Evolutionary conservation across 2,329 filamentous ascomycete genomes (phyloP).

Genomic region (Dothistroma septosporum): DNA sequence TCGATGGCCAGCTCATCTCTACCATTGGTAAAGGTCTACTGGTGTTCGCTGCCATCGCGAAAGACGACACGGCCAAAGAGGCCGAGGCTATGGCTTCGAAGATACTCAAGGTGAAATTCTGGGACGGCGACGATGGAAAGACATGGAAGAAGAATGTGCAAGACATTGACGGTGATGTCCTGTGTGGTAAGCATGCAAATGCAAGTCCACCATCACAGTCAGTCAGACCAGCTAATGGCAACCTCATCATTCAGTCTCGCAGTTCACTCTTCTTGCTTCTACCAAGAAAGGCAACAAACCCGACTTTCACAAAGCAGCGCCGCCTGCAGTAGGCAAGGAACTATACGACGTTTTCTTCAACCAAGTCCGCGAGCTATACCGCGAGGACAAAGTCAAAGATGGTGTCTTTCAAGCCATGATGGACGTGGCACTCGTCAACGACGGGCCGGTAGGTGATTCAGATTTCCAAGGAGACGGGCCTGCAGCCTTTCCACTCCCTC

Average conservation of each 20-base stretch:
- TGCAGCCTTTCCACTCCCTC: constrained; percentile 5
- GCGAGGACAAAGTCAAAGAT: constrained; percentile 74
- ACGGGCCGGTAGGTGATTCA: constrained; percentile 61
- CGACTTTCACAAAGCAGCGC: constrained; percentile 85
- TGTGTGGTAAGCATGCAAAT: constrained; percentile 67
- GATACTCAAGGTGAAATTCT: constrained; percentile 82
- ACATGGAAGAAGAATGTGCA: constrained; percentile 90
- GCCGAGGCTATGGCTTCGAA: constrained; percentile 78
- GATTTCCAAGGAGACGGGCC: background rate
- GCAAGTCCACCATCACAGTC: constrained; percentile 6
- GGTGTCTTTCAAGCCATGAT: constrained; percentile 99
- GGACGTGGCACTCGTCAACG: constrained; percentile 90
- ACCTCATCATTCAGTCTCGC: constrained; percentile 63
- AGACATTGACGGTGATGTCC: constrained; percentile 83
- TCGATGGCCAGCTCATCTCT: constrained; percentile 85
- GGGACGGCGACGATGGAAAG: constrained; percentile 76
- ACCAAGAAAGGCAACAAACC: constrained; percentile 97
- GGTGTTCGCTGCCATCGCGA: constrained; percentile 86
- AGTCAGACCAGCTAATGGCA: constrained; percentile 7
- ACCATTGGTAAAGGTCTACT: constrained; percentile 86
- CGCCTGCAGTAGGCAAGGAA: constrained; percentile 69
- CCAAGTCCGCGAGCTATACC: constrained; percentile 69
- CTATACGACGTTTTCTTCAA: constrained; percentile 81
- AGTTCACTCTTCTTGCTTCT: constrained; percentile 88
- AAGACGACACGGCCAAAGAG: constrained; percentile 85